Base-by-base conservation (phyloP, 495 filamentous ascomycete species). In the Aspergillus nidulans region DNA sequence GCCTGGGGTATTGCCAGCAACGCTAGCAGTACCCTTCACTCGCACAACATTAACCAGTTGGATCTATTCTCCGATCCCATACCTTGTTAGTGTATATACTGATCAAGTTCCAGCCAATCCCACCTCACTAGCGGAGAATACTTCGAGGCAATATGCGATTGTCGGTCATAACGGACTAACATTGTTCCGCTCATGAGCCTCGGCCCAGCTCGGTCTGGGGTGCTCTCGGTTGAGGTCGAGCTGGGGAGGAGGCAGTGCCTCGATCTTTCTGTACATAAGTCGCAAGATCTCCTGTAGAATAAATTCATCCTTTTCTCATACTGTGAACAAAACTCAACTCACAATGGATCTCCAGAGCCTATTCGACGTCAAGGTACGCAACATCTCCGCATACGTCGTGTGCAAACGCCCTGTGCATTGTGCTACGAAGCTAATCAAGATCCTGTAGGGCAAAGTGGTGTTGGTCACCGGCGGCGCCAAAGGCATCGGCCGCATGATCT, bases 401-500 rank as follows among this genome's bases (percentile, higher is more conserved):
- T n/a, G n/a, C n/a, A n/a, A n/a, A n/a, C 49, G 39, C 15, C 32
- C 30, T 24, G 56, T 19, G 21, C 30, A 4, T 30, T 18, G 56
- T 25, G n/a, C 32, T 1, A 21, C 18, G 19, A 41, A 16, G 39
- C 59, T 61, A 52, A 61, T 49, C 53, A 55, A 59, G 25, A 30
- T 20, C 6, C 1, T 16, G 15, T 78, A 89, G 77, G 85, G 83
- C 70, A 87, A 87, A 74, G 83, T 88, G 65, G 85, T 86, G 72
- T 76, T 88, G 73, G 82, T 89, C 58, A 89, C 86, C 50, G 86
- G 86, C 54, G 86, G 81, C 47, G 82, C 82, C 53, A 89, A 77
- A 58, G 86, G 86, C 26, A 86, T 89, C 61, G 86, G 86, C 57
- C 80, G 87, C 43, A 94, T 92, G 88, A 89, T 88, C 56, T 85